phyloP scores from a whole-genome alignment of 169 alveolate genomes.

The Cryptosporidium canis region DNA sequence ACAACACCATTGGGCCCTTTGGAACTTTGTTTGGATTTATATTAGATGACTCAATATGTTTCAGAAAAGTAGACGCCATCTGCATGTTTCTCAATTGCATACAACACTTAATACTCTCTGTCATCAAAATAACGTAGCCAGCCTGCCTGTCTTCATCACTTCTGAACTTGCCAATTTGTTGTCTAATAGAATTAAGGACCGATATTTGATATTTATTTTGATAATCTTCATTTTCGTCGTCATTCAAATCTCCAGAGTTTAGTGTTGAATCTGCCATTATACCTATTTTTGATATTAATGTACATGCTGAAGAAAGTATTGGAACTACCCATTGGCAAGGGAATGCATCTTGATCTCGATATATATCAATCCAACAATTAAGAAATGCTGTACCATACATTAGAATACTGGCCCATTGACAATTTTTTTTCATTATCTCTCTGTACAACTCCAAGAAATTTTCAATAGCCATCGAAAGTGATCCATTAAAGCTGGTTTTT shows the following conservation, averaged over 20 bases:
- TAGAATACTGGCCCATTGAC: constrained; percentile 53
- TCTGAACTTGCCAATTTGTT: constrained; percentile 84
- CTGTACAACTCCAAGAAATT: constrained; percentile 40
- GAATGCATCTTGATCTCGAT: constrained; percentile 65
- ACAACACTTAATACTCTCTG: constrained; percentile 85
- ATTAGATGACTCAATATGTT: constrained; percentile 83
- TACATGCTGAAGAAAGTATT: constrained; percentile 17
- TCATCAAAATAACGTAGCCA: constrained; percentile 83
- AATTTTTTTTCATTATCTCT: constrained; percentile 24
- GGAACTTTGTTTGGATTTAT: constrained; percentile 81
- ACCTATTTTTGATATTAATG: constrained; percentile 39
- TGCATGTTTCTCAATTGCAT: constrained; percentile 89
- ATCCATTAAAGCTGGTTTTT: neutral
- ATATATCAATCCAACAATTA: constrained; percentile 63
- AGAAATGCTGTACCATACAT: constrained; percentile 42
- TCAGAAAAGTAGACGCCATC: constrained; percentile 87
- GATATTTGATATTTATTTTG: constrained; percentile 75
- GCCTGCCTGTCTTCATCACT: constrained; percentile 87
- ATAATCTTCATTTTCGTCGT: constrained; percentile 65
- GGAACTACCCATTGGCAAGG: constrained; percentile 72
- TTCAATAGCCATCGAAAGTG: constrained; percentile 10
- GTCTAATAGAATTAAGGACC: constrained; percentile 82
- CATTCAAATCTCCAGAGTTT: constrained; percentile 37
- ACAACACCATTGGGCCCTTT: constrained; percentile 85
- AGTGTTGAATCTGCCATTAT: constrained; percentile 41